Evolutionary conservation across 257 asterid genomes (phyloP).

Genomic region (Ilex aquifolium): DNA sequence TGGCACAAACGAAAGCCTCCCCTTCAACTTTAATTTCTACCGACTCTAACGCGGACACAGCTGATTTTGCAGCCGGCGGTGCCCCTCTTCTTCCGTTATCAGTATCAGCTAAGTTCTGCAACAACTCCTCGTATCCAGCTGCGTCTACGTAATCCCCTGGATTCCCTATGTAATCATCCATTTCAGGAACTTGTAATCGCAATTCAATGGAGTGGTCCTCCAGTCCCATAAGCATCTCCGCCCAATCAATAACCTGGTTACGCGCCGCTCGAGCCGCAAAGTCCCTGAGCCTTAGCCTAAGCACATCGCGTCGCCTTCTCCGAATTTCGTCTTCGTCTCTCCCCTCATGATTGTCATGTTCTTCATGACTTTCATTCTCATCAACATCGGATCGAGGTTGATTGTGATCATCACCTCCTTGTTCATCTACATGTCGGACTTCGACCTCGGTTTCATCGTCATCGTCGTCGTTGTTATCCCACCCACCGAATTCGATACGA

Average conservation of each 20-base stretch:
- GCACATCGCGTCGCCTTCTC: conserved; percentile 47
- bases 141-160: conserved; percentile 95
- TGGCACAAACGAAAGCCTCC: conserved; percentile 49
- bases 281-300: conserved; percentile 60
- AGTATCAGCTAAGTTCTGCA: conserved; percentile 74
- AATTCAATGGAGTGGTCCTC: conserved; percentile 82
- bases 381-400: conserved; percentile 16
- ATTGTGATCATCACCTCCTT: conserved; percentile 12
- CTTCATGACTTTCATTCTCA: not conserved
- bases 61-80: conserved; percentile 75
- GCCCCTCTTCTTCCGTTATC: conserved; percentile 82
- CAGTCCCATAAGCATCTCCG: conserved; percentile 78
- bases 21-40: conserved; percentile 43
- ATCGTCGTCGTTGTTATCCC: conserved; percentile 36
- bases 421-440: conserved; percentile 16
- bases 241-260: conserved; percentile 77
- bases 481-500: conserved; percentile 59
- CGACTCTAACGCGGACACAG: conserved; percentile 53
- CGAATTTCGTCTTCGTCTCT: not conserved
- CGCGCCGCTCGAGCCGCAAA: conserved; percentile 60
- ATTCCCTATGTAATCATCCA: conserved; percentile 64
- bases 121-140: conserved; percentile 75
- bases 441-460: conserved; percentile 30
- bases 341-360: not conserved
- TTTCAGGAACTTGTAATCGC: conserved; percentile 54